phyloP scores from a whole-genome alignment of 148 eudicot genomes.

The Euryodendron excelsum region DNA sequence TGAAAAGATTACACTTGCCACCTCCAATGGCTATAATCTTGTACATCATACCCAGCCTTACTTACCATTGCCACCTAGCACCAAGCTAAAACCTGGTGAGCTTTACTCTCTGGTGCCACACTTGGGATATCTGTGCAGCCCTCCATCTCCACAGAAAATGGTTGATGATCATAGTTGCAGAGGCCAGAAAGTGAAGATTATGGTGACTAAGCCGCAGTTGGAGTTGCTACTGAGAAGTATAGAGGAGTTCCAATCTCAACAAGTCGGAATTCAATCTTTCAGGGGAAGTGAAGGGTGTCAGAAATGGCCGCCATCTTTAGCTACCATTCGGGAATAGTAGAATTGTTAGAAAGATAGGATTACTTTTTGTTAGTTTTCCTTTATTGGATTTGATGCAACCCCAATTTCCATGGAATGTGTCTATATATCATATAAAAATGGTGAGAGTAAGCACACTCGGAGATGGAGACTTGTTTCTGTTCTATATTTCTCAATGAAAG shows the following conservation, averaged over 20 bases:
- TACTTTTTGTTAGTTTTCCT: not conserved
- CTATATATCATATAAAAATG: constrained; percentile 2
- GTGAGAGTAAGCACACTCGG: no score
- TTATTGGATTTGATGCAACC: constrained; percentile 32
- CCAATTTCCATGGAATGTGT: constrained; percentile 20
- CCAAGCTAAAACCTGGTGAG: constrained; percentile 19
- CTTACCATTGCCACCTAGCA: not conserved
- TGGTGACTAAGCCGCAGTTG: constrained; percentile 50
- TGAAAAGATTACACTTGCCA: constrained; percentile 9
- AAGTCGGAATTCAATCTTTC: no score
- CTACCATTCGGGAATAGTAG: constrained; percentile 47
- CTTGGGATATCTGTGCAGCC: not conserved
- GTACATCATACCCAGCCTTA: constrained; percentile 18
- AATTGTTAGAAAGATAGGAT: not conserved
- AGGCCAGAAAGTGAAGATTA: constrained; percentile 41
- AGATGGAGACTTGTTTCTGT: constrained; percentile 34
- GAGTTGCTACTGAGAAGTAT: constrained; percentile 35
- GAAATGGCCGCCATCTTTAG: constrained; percentile 46
- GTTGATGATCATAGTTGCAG: constrained; percentile 18
- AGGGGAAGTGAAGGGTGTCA: constrained; percentile 12
- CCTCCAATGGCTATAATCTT: constrained; percentile 12
- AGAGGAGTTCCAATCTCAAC: constrained; percentile 28
- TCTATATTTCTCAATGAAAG: not conserved
- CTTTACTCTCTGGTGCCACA: constrained; percentile 1
- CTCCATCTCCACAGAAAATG: constrained; percentile 25